A percentile compares a stretch with the other conserved stretches of the same genome.
Evolutionary conservation across 106 monocot species (phyloP).

Genomic region (Alisma plantagoaquatica): DNA sequence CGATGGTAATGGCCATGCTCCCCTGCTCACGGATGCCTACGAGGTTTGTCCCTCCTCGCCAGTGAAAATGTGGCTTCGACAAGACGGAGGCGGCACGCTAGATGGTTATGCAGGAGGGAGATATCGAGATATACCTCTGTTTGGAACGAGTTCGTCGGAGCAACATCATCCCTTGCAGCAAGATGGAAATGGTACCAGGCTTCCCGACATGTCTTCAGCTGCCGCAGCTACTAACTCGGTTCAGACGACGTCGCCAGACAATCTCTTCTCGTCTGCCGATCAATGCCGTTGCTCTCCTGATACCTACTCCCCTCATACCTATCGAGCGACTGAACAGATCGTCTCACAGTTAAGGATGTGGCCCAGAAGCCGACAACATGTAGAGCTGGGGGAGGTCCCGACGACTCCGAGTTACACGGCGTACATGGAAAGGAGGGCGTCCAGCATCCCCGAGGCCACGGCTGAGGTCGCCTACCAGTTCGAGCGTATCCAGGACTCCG

Average conservation of each 20-base stretch:
- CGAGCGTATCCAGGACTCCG: conserved; percentile 40
- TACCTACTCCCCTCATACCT: neutral
- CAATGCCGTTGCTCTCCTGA: too few species aligned
- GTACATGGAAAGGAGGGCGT: conserved; percentile 30
- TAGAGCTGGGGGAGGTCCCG: neutral
- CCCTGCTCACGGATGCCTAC: conserved; percentile 24
- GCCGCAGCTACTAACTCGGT: neutral
- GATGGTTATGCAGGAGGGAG: neutral
- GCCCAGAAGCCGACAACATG: neutral
- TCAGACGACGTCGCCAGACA: neutral
- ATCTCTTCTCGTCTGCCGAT: too few species aligned
- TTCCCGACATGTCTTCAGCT: too few species aligned
- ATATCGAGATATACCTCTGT: conserved; percentile 14
- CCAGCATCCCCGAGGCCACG: conserved; percentile 50
- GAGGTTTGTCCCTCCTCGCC: conserved; percentile 26
- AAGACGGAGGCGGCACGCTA: conserved; percentile 14
- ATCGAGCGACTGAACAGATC: neutral
- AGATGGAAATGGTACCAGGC: conserved; percentile 39
- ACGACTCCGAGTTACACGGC: neutral
- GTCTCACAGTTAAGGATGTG: neutral
- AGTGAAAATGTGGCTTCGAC: conserved; percentile 26
- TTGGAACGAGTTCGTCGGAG: conserved; percentile 24
- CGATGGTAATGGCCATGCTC: conserved; percentile 3
- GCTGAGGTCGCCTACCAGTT: conserved; percentile 60
- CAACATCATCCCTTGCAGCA: conserved; percentile 21